These are phyloP conservation scores for Austroboletus eburneus DNA, from an alignment of 768 basidiomycete species.

Conservation along the genomic window DNA sequence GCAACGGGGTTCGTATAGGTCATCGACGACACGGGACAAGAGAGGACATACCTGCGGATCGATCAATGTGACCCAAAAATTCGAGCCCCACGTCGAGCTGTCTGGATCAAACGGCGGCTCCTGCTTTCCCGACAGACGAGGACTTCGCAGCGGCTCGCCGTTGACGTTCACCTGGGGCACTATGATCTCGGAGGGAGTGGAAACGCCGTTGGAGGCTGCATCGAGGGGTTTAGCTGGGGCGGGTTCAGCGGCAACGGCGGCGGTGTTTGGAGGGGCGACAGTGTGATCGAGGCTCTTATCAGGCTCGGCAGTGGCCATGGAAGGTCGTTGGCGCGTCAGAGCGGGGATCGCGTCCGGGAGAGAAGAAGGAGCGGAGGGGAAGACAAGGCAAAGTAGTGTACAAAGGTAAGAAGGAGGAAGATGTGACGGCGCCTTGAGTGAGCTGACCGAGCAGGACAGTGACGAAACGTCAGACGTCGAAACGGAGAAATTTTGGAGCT, in stretches of 20 bases:
- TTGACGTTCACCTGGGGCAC: conserved; percentile 36
- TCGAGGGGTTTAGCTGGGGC: conserved; percentile 8
- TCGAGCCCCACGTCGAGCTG: conserved; percentile 72
- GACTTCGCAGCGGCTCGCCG: conserved; percentile 30
- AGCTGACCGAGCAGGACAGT: conserved; percentile 9
- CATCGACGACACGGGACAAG: conserved; percentile 4
- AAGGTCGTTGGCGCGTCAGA: conserved; percentile 4
- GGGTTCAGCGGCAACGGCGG: background rate
- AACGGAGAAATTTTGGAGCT: conserved; percentile 26
- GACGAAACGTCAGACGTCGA: conserved; percentile 13
- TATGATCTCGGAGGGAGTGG: conserved; percentile 15
- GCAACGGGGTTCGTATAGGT: conserved; percentile 5
- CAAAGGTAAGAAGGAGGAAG: conserved; percentile 11
- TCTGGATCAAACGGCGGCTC: conserved; percentile 21
- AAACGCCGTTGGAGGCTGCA: conserved; percentile 8
- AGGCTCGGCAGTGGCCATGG: conserved; percentile 22
- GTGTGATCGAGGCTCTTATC: conserved; percentile 27
- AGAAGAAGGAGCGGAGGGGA: background rate
- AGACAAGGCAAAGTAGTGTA: conserved; percentile 18
- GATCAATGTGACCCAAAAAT: conserved; percentile 92
- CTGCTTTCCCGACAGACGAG: conserved; percentile 29
- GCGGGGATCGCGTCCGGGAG: conserved; percentile 10
- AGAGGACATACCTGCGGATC: conserved; percentile 73
- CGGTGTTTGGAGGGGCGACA: conserved; percentile 3
- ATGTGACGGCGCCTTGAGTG: too few species aligned